Conservation (phyloP, 805 yeast genomes). For the Isabelozyma heimii region DNA sequence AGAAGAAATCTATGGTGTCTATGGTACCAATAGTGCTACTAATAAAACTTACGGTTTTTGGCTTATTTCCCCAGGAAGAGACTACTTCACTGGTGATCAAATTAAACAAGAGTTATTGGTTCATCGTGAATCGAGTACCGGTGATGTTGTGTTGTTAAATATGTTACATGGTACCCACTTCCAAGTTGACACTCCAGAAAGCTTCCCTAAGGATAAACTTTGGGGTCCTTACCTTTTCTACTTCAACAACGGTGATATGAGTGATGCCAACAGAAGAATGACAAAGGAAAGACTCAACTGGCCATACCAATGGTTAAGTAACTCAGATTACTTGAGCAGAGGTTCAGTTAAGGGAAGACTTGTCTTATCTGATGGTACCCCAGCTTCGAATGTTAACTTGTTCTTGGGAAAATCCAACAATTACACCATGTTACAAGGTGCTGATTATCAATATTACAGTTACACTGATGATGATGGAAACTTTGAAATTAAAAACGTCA, state of each 20-base stretch:
- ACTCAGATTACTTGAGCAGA: constrained; percentile 2
- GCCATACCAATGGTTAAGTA: constrained; percentile 7
- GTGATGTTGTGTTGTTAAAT: constrained; percentile 9
- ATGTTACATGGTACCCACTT: constrained; percentile 11
- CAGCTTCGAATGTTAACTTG: constrained; percentile 6
- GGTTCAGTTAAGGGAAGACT: constrained; percentile 5
- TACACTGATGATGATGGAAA: constrained; percentile 10
- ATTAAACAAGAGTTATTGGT: constrained; percentile 8
- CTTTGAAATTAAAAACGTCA: constrained; percentile 3
- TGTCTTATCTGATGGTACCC: constrained; percentile 4
- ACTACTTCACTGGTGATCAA: constrained; percentile 8
- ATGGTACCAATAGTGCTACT: constrained; percentile 2
- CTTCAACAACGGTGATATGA: constrained; percentile 7
- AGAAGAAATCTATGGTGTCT: constrained; percentile 9
- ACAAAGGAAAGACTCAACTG: constrained; percentile 7
- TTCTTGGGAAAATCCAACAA: constrained; percentile 6
- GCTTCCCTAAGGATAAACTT: constrained; percentile 3
- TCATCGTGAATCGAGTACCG: constrained; percentile 8
- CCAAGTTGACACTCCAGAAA: constrained; percentile 5
- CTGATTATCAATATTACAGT: constrained; percentile 7
- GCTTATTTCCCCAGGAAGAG: constrained; percentile 8
- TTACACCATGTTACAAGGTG: constrained; percentile 10
- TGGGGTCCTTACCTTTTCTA: constrained; percentile 9
- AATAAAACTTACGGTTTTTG: constrained; percentile 8
- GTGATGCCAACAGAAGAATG: constrained; percentile 8